Conservation (phyloP, 2,329 filamentous ascomycete species). For the Ophiosphaerella herpotricha region DNA sequence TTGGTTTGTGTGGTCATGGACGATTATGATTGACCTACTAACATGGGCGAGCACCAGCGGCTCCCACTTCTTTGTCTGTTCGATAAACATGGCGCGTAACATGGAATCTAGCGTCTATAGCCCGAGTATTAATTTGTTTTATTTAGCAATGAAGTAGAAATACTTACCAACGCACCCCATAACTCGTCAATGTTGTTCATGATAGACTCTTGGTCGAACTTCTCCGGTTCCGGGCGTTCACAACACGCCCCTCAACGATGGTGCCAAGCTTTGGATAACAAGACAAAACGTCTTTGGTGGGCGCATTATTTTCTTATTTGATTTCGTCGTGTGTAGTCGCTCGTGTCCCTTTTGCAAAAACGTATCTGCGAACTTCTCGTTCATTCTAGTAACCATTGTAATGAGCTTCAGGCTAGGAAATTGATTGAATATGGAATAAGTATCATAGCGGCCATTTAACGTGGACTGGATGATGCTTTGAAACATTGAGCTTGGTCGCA, state of each 20-base stretch:
- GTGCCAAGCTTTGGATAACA: conserved; percentile 10
- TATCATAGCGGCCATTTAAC: conserved; percentile 9
- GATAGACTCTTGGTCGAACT: conserved; percentile 4
- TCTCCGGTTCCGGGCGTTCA: conserved; percentile 2
- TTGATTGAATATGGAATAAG: conserved; percentile 5
- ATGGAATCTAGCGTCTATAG: conserved; percentile 15
- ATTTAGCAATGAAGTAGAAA: background rate
- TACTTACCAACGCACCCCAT: conserved; percentile 8
- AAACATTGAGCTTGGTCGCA: conserved; percentile 4
- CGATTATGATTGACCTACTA: conserved; percentile 55
- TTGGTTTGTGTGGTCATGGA: conserved; percentile 58
- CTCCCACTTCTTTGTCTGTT: conserved; percentile 61
- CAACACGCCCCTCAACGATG: conserved; percentile 7
- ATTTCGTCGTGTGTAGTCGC: background rate
- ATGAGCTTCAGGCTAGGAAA: conserved; percentile 8
- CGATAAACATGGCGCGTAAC: conserved; percentile 22
- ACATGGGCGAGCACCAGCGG: conserved; percentile 55
- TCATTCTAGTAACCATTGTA: conserved; percentile 10
- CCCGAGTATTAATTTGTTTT: background rate
- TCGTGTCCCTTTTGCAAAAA: conserved; percentile 10
- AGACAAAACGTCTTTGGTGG: background rate
- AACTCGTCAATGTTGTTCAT: conserved; percentile 11
- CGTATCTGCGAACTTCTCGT: conserved; percentile 9
- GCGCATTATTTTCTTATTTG: background rate
- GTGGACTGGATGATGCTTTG: conserved; percentile 9